phyloP scores from a whole-genome alignment of 2,329 filamentous ascomycete species.

The Helotiales sp. region DNA sequence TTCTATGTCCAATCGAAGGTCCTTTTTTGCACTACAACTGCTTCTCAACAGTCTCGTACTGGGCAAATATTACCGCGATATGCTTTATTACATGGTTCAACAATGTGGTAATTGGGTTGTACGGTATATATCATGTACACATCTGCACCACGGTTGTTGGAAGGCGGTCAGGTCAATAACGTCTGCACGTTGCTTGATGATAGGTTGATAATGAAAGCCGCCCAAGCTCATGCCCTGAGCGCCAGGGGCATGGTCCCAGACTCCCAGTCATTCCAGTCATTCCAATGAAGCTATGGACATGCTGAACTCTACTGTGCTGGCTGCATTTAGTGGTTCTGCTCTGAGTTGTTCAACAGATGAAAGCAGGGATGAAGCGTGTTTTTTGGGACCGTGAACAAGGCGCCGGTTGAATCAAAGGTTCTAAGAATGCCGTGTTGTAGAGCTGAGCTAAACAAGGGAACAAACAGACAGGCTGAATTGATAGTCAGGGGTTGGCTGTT shows the following conservation, averaged over 20 bases:
- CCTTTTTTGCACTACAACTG: too few species aligned
- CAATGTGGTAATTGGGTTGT: conserved; percentile 8
- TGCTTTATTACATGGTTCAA: not conserved
- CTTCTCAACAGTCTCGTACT: too few species aligned
- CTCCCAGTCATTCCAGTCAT: too few species aligned
- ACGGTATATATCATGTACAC: conserved; percentile 4
- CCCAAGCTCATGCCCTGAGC: not conserved
- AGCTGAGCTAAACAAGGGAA: not conserved
- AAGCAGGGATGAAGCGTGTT: conserved; percentile 5
- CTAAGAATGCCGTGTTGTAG: not conserved
- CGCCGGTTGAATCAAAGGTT: not conserved
- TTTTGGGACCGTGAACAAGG: not conserved
- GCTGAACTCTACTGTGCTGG: not conserved
- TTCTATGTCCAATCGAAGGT: not conserved
- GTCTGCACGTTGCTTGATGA: conserved; percentile 33
- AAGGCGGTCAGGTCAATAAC: conserved; percentile 23
- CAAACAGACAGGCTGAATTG: not conserved
- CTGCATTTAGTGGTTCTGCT: not conserved
- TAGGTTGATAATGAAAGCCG: conserved; percentile 25
- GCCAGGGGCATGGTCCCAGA: not conserved
- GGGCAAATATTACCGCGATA: not conserved
- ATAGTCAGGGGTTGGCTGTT: not conserved
- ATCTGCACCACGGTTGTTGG: conserved; percentile 7
- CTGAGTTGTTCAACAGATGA: not conserved
- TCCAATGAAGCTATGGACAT: conserved; percentile 1